Evolutionary conservation across 164 flowering plant species (phyloP), one percentile per base, ranked within the genome.

Genomic region (Tetracentron sinense): DNA sequence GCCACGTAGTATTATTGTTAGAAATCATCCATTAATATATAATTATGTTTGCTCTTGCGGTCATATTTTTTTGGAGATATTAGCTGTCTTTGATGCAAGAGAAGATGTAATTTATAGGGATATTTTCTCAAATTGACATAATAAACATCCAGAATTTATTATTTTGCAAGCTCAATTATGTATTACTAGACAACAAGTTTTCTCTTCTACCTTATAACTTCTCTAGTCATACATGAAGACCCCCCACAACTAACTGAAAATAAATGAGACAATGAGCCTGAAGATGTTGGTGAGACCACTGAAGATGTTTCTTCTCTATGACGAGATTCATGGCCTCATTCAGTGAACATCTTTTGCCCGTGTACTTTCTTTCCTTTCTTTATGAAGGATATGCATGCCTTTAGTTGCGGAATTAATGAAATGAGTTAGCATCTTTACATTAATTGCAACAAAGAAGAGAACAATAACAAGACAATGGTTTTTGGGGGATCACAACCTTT

Each of bases 221-320:
- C 11, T 56, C 28, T 26, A 16, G 20, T 31, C 19, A 49, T 28
- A 26, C 42, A 51, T 42, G 3, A 54, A 54, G 51, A 31, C 16
- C 14, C 61, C 17, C 54, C 54, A 48, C 21, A 56, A 30, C 61
- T 29, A 51, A n/a, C 30, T 52, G 30, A 58, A 57, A 25, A 63
- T 26, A 58, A 33, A 67, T 44, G 77, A 61, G 47, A 71, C 62
- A 23, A 67, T 59, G 33, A 69, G 58, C 61, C 35, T 27, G 65
- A 69, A 42, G 54, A 50, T 56, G 65, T 48, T 61, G 88, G 63
- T 44, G 97, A 79, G 42, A 83, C 75, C 49, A 84, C 79, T 64
- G 95, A 83, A 67, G 86, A 78, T 48, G 85, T 77, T 47, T 86
- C 87, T 48, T 86, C 92, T 73, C 69, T 71, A 3, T 58, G 75